Conservation (phyloP, 2,329 filamentous ascomycete species). For the Phialocephala sp. region DNA sequence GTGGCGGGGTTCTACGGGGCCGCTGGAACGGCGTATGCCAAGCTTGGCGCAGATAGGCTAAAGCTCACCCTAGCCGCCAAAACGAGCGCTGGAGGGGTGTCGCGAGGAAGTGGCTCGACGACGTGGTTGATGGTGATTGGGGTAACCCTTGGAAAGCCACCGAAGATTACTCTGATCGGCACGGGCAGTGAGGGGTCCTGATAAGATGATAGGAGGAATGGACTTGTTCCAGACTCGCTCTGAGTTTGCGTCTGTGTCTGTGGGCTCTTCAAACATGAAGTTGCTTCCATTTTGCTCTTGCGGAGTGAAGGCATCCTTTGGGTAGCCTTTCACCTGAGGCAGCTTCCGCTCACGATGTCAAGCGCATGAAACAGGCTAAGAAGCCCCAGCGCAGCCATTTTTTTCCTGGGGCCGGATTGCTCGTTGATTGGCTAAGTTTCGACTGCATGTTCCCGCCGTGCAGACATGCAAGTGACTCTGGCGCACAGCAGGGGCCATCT, state of each 20-base stretch:
- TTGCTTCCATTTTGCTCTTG: not conserved
- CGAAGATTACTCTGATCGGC: slow-evolving; percentile 31
- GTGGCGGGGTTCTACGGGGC: not conserved
- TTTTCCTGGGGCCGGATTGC: slow-evolving; percentile 27
- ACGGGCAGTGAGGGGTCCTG: slow-evolving; percentile 27
- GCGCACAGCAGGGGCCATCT: slow-evolving; percentile 38
- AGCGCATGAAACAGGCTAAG: slow-evolving; percentile 41
- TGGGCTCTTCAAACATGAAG: not conserved
- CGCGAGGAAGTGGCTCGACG: slow-evolving; percentile 30
- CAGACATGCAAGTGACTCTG: slow-evolving; percentile 42
- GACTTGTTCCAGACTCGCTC: slow-evolving; percentile 15
- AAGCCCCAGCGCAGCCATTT: slow-evolving; percentile 31
- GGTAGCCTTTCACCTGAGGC: slow-evolving; percentile 21
- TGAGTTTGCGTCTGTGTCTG: slow-evolving; percentile 11
- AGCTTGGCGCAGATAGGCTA: slow-evolving; percentile 36
- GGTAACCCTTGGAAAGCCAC: slow-evolving; percentile 33
- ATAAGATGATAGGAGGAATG: slow-evolving; percentile 34
- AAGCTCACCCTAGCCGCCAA: slow-evolving; percentile 35
- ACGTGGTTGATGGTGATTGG: slow-evolving; percentile 43
- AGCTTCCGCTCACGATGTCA: slow-evolving; percentile 18
- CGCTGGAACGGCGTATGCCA: slow-evolving; percentile 5
- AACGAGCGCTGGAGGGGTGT: slow-evolving; percentile 26
- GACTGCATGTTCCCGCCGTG: slow-evolving; percentile 41
- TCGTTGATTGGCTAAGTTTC: slow-evolving; percentile 38
- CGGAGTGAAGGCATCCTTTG: slow-evolving; percentile 24